Percentiles rank a stretch among this genome's conserved stretches.
phyloP scores from a whole-genome alignment of 352 stramenopile genomes.

The Phytopythium vexans region DNA sequence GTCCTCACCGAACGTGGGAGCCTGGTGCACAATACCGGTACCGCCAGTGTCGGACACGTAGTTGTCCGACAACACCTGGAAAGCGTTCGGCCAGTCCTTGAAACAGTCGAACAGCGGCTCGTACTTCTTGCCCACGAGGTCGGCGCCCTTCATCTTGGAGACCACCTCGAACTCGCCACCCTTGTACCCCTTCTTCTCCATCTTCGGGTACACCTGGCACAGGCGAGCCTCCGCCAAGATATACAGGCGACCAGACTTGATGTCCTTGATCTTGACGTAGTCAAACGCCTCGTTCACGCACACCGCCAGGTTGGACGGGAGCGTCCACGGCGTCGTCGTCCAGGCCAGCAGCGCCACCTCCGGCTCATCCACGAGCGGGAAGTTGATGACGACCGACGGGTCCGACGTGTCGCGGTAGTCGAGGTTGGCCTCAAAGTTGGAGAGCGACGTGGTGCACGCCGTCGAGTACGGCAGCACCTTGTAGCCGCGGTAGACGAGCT shows the following conservation, averaged over 20 bases:
- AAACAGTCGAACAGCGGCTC: constrained; percentile 97
- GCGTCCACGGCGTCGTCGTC: constrained; percentile 99
- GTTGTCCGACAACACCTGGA: constrained; percentile 95
- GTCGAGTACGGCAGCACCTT: constrained; percentile 99
- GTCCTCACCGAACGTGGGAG: constrained; percentile 99
- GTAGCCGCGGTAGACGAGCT: constrained; percentile 98
- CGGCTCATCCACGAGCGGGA: constrained; percentile 90
- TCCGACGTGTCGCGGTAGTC: constrained; percentile 99
- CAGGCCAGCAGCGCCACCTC: constrained; percentile 93
- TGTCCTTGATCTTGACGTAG: constrained; percentile 98
- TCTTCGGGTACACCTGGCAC: constrained; percentile 95
- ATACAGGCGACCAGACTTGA: constrained; percentile 89
- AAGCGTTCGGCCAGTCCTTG: constrained; percentile 86
- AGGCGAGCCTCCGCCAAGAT: constrained; percentile 94
- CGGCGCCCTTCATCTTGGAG: constrained; percentile 87
- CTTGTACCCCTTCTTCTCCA: constrained; percentile 97
- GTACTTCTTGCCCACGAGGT: constrained; percentile 96
- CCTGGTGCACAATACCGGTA: constrained; percentile 98
- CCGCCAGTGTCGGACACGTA: constrained; percentile 98
- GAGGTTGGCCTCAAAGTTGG: constrained; percentile 99
- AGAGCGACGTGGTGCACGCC: constrained; percentile 96
- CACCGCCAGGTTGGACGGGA: constrained; percentile 98
- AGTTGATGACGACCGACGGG: constrained; percentile 96
- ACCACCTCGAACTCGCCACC: constrained; percentile 92
- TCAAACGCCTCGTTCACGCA: constrained; percentile 96